Evolutionary conservation across 2,329 filamentous ascomycete species (phyloP).

Genomic region (Verticillium isaacii): DNA sequence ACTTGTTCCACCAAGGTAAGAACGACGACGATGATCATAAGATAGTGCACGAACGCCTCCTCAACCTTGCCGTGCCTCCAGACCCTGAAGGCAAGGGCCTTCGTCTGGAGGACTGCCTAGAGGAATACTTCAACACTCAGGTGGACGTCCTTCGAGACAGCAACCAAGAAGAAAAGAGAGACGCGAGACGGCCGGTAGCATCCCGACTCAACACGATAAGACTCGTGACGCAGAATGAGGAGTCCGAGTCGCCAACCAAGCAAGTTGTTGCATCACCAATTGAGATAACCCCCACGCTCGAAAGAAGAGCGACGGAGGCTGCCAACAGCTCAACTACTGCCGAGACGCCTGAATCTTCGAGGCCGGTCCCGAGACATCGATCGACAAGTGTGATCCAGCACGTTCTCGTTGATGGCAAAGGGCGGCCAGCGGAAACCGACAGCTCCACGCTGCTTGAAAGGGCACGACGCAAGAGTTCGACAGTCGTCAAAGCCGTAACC

Average conservation of each 20-base stretch:
- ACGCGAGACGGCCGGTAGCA: slow-evolving; percentile 18
- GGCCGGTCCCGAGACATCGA: slow-evolving; percentile 34
- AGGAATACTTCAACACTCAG: slow-evolving; percentile 90
- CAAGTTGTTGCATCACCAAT: slow-evolving; percentile 20
- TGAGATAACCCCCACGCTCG: slow-evolving; percentile 19
- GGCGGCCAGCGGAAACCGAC: slow-evolving; percentile 36
- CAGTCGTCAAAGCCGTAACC: slow-evolving; percentile 71
- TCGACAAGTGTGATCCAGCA: slow-evolving; percentile 60
- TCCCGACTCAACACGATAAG: slow-evolving; percentile 26
- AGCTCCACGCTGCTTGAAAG: slow-evolving; percentile 35
- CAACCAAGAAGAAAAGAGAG: slow-evolving; percentile 46
- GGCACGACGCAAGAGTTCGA: slow-evolving; percentile 40
- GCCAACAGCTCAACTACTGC: slow-evolving; percentile 1
- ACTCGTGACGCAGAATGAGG: slow-evolving; percentile 26
- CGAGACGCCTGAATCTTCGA: slow-evolving; percentile 16
- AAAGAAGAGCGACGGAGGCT: slow-evolving; percentile 6
- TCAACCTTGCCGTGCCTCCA: slow-evolving; percentile 86
- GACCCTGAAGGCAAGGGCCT: slow-evolving; percentile 66
- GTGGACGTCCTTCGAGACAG: slow-evolving; percentile 82
- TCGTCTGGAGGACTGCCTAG: slow-evolving; percentile 84
- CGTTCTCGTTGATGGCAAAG: slow-evolving; percentile 48
- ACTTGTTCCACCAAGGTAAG: slow-evolving; percentile 88
- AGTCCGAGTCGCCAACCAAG: slow-evolving; percentile 16
- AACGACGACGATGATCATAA: slow-evolving; percentile 87
- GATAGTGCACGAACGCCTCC: slow-evolving; percentile 82